These are phyloP conservation scores for Fusarium oxysporum DNA, from an alignment of 2,329 filamentous ascomycete species.

Conservation along the genomic window DNA sequence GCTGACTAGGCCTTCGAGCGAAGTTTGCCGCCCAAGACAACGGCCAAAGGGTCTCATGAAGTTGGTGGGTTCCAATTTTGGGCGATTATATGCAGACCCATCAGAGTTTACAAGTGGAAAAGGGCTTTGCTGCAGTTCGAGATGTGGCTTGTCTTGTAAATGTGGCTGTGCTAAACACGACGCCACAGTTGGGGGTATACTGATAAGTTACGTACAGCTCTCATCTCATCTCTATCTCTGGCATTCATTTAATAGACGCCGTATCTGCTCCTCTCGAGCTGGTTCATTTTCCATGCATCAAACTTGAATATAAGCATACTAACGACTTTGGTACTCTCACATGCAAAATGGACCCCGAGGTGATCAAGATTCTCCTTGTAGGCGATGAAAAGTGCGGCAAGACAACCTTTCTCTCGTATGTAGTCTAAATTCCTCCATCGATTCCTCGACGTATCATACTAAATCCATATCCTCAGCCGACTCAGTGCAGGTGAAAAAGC, in stretches of 20 bases:
- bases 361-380: conserved; percentile 67
- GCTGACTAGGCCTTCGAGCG: conserved; percentile 35
- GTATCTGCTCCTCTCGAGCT: conserved; percentile 6
- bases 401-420: conserved; percentile 71
- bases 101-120: conserved; percentile 39
- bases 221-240: conserved; percentile 40
- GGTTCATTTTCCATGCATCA: neutral
- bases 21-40: conserved; percentile 44
- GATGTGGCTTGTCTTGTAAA: conserved; percentile 31
- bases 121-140: conserved; percentile 35
- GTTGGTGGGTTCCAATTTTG: conserved; percentile 43
- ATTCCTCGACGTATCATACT: conserved; percentile 12
- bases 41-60: conserved; percentile 46
- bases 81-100: conserved; percentile 40
- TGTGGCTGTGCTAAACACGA: conserved; percentile 22
- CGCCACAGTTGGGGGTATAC: conserved; percentile 35
- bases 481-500: conserved; percentile 60
- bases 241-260: conserved; percentile 13
- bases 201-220: conserved; percentile 44
- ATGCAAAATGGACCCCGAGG: conserved; percentile 59
- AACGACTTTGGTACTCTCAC: neutral
- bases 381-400: conserved; percentile 71
- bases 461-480: conserved; percentile 54
- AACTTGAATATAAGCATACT: neutral
- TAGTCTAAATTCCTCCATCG: conserved; percentile 39